These are phyloP conservation scores for Eudorina sp. DNA, from an alignment of 139 green algal genomes.

Conservation along the genomic window DNA sequence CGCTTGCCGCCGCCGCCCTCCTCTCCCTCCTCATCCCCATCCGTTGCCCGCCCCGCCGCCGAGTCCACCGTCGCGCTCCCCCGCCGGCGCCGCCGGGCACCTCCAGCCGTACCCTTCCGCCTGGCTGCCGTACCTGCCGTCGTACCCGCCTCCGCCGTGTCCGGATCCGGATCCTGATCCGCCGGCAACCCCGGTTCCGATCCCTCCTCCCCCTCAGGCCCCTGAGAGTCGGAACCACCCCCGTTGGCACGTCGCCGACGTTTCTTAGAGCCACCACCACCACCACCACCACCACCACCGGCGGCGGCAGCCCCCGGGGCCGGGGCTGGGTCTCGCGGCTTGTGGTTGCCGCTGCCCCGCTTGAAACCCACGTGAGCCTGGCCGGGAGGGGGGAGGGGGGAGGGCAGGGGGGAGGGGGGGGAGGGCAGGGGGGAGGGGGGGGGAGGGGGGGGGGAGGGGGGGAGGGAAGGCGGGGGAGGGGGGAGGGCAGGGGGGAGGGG, in stretches of 20 bases:
- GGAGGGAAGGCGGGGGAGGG: neutral
- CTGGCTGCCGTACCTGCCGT: neutral
- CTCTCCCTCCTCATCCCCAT: too few relatives aligned
- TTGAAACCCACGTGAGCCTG: slow-evolving; percentile 25
- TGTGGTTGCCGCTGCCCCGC: slow-evolving; percentile 3
- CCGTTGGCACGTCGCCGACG: neutral
- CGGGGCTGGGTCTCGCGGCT: neutral
- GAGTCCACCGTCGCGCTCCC: neutral
- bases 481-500: too few relatives aligned
- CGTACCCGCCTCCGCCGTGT: too few relatives aligned
- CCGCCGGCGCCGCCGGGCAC: neutral
- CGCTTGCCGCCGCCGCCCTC: too few relatives aligned
- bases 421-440: neutral
- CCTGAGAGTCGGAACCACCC: neutral
- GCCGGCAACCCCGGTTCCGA: neutral
- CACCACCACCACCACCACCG: too few relatives aligned
- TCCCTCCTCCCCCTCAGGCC: neutral
- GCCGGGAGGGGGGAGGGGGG: neutral
- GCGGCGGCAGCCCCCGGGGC: neutral
- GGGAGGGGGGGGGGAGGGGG: neutral
- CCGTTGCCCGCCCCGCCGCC: too few relatives aligned
- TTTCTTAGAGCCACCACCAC: too few relatives aligned
- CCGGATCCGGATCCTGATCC: neutral
- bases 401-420: neutral
- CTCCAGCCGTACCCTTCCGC: neutral